These are phyloP conservation scores for Allium sativum DNA, from an alignment of 106 monocot species.

Conservation along the genomic window DNA sequence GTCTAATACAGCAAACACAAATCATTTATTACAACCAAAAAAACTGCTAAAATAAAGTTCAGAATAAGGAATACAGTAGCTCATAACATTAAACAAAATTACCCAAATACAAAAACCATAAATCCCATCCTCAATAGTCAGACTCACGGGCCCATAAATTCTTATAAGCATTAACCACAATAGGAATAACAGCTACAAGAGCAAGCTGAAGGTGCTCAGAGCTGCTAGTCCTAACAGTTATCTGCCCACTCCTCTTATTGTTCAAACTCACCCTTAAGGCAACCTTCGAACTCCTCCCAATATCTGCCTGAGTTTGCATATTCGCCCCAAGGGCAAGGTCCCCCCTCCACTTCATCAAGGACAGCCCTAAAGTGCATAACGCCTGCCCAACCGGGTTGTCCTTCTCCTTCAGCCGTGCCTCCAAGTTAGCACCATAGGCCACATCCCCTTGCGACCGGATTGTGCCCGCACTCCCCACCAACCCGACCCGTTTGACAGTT, in stretches of 20 bases:
- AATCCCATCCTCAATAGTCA: too few species aligned
- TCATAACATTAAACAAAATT: too few species aligned
- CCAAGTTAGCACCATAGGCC: conserved; percentile 86
- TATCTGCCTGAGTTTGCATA: conserved; percentile 69
- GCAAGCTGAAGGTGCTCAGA: conserved; percentile 73
- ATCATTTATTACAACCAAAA: too few species aligned
- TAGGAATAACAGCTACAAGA: conserved; percentile 49
- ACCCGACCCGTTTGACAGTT: conserved; percentile 42
- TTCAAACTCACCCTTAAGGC: conserved; percentile 68
- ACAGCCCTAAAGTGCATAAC: conserved; percentile 66
- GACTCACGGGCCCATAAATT: conserved; percentile 34
- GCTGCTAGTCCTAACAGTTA: conserved; percentile 60
- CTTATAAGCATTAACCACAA: conserved; percentile 41
- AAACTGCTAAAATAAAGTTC: too few species aligned
- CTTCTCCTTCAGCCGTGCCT: conserved; percentile 68
- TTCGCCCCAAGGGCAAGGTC: conserved; percentile 89
- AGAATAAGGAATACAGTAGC: too few species aligned
- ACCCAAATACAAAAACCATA: too few species aligned
- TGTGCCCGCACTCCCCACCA: conserved; percentile 72
- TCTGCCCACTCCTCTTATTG: conserved; percentile 81
- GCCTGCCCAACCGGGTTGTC: conserved; percentile 73
- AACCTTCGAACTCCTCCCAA: conserved; percentile 67
- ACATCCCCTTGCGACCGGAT: conserved; percentile 68
- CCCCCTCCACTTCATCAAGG: conserved; percentile 80
- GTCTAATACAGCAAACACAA: too few species aligned